Percentiles rank a stretch among this genome's conserved stretches.
phyloP scores from a whole-genome alignment of 768 basidiomycete genomes.

The Podaxis mareebaensis region DNA sequence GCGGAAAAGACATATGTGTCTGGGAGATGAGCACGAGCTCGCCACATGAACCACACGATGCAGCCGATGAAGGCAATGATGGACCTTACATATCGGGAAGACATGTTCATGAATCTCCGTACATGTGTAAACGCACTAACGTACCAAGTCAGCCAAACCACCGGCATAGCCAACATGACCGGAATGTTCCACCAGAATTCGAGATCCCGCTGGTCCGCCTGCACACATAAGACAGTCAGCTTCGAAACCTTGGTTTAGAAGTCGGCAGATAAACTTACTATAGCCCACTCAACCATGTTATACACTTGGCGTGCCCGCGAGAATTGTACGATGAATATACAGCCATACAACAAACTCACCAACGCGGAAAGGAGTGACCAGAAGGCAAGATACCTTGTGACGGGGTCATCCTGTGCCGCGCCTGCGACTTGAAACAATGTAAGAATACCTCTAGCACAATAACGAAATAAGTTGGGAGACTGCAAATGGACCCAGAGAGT shows the following conservation, averaged over 20 bases:
- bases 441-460: conserved; percentile 27
- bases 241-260: neutral
- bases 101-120: neutral
- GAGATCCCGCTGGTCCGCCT: conserved; percentile 3
- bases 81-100: neutral
- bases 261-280: conserved; percentile 19
- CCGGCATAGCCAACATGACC: conserved; percentile 17
- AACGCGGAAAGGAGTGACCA: conserved; percentile 58
- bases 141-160: conserved; percentile 61
- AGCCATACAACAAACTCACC: conserved; percentile 60
- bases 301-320: conserved; percentile 61
- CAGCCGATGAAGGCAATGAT: conserved; percentile 37
- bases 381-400: conserved; percentile 55
- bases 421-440: conserved; percentile 32
- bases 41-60: conserved; percentile 56
- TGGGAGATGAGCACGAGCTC: conserved; percentile 24
- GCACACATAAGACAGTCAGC: neutral
- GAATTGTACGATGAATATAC: conserved; percentile 62
- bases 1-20: neutral
- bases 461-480: neutral
- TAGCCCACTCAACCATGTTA: conserved; percentile 62
- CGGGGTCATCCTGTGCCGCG: conserved; percentile 45
- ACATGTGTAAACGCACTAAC: neutral
- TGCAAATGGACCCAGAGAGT: neutral
- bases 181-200: conserved; percentile 17